Evolutionary conservation across 495 filamentous ascomycete genomes (phyloP), one percentile per base, ranked within the genome.

Genomic region (Chaetomium tenue): DNA sequence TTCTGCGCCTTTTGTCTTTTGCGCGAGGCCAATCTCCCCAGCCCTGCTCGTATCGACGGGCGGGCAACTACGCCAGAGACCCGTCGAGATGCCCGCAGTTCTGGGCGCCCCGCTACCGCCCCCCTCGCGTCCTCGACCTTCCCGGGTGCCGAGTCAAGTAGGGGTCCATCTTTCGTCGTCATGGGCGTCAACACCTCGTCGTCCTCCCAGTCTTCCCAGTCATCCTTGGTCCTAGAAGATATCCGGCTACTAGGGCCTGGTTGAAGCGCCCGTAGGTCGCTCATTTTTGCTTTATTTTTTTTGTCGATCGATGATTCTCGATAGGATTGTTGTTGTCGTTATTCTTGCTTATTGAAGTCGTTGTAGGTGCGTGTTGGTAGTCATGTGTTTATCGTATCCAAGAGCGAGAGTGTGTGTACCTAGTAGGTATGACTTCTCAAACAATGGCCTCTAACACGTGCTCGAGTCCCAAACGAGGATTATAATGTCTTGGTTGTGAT

Each of bases 1-100:
- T 83, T 88, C 64, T 84, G 84, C 3, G 78, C 81, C 63, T 79
- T 82, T 71, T 85, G 81, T 56, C 82, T 74, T 11, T 73, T 73
- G 42, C 72, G 78, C 6, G 81, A 84, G 66, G 77, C 82, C 15
- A 79, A 69, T 40, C 82, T 73, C 16, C 51, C 71, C 26, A 76
- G 65, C 60, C 68, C 79, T n/a, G n/a, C n/a, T 26, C 74, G 74
- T 0, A 76, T 68, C 0, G 77, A 77, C 51, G 73, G 68, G 44
- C 74, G 68, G 28, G 67, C 65, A 54, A 66, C 20, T 30, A 70
- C 53, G 22, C 54, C 58, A 15, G 72, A 69, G 8, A 67, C 54
- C 23, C 66, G 55, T 26, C 64, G 62, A 50, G 54, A 28, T 63
- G 63, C 20, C 47, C 61, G 61, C 2, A 11, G 61, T 40, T 47